Evolutionary conservation across 2,329 filamentous ascomycete genomes (phyloP).

Genomic region (Sporothrix dimorphospora): DNA sequence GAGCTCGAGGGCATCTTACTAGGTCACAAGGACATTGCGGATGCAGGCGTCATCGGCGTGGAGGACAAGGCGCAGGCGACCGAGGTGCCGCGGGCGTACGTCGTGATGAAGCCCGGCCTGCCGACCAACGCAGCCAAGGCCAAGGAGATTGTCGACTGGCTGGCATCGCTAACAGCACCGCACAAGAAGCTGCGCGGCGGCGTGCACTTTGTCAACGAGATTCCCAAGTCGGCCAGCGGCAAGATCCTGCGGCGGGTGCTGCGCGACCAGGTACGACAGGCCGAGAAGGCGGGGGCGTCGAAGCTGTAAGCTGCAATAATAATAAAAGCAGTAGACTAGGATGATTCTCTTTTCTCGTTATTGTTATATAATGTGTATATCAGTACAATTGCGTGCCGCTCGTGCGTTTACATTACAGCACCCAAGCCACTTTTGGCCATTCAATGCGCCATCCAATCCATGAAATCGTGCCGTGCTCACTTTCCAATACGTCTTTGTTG

Average conservation of each 20-base stretch:
- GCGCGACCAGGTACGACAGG: conserved; percentile 46
- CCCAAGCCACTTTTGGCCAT: not conserved
- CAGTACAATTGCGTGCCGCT: not conserved
- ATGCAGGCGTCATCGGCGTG: conserved; percentile 66
- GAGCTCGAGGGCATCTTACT: conserved; percentile 60
- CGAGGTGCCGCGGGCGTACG: conserved; percentile 69
- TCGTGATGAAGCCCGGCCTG: conserved; percentile 54
- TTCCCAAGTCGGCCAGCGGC: conserved; percentile 70
- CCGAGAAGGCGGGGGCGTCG: conserved; percentile 44
- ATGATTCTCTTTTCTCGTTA: not conserved
- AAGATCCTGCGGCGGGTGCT: conserved; percentile 52
- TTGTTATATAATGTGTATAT: not conserved
- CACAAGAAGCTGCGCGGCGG: conserved; percentile 72
- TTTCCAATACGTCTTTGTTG: not conserved
- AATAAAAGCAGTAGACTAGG: not conserved
- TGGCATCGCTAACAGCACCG: conserved; percentile 45
- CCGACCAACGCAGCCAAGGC: conserved; percentile 41
- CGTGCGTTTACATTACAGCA: conserved; percentile 14
- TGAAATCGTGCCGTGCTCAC: not conserved
- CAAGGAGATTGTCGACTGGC: conserved; percentile 45
- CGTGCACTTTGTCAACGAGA: conserved; percentile 66
- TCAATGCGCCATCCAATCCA: conserved; percentile 1
- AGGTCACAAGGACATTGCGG: conserved; percentile 50
- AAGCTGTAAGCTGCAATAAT: conserved; percentile 43
- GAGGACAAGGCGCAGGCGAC: conserved; percentile 64